Evolutionary conservation across 116 monocot genomes (phyloP).

Genomic region (Cymodocea nodosa): DNA sequence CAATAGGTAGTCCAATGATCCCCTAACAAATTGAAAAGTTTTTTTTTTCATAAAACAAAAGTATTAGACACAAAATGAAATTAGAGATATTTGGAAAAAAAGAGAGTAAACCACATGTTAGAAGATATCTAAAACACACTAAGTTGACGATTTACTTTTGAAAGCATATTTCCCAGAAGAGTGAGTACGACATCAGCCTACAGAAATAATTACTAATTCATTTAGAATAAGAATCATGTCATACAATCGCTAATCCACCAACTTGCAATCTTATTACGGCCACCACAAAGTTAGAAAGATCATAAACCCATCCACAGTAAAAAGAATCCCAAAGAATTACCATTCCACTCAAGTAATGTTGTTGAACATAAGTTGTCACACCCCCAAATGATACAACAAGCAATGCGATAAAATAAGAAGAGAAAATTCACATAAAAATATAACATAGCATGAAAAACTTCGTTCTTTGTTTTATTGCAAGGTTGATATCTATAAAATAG

Average conservation of each 20-base stretch:
- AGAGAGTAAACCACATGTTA: neutral
- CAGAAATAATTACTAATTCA: constrained; percentile 3
- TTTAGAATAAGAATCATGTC: neutral
- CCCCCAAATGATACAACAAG: no score
- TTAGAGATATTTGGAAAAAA: neutral
- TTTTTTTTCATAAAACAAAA: neutral
- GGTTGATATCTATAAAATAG: no score
- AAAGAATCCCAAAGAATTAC: neutral
- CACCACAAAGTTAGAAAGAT: neutral
- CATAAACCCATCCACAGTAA: neutral
- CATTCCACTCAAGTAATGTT: constrained; percentile 46
- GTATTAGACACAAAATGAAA: neutral
- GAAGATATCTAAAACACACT: neutral
- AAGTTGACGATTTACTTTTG: constrained; percentile 22
- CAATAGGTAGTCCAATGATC: constrained; percentile 29
- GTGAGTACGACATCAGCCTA: constrained; percentile 57
- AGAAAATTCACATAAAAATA: no score
- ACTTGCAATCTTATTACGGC: no score
- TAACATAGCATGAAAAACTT: no score
- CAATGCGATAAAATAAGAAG: no score
- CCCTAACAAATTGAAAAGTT: constrained; percentile 23
- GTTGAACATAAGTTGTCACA: constrained; percentile 55
- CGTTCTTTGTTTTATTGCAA: no score
- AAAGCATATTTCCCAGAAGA: constrained; percentile 56
- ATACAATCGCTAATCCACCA: no score